phyloP scores from a whole-genome alignment of 805 yeast species.

The Debaryomyces tyrocola region DNA sequence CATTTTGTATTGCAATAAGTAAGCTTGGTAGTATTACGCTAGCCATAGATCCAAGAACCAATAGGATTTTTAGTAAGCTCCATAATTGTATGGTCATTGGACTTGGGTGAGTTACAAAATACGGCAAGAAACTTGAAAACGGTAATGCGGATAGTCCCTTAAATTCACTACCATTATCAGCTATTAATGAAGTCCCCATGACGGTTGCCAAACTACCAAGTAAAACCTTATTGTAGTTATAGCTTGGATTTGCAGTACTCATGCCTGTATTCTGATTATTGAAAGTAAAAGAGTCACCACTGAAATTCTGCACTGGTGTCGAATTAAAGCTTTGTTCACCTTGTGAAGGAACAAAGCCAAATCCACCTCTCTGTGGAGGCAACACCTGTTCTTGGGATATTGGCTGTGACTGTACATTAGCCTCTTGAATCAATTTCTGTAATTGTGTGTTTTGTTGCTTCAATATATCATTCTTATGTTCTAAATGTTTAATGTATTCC shows the following conservation, averaged over 20 bases:
- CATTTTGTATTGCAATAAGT: slow-evolving; percentile 1
- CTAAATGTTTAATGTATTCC: slow-evolving; percentile 75
- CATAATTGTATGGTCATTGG: slow-evolving; percentile 24
- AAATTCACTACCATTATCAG: slow-evolving; percentile 46
- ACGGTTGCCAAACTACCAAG: slow-evolving; percentile 67
- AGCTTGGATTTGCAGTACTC: slow-evolving; percentile 1
- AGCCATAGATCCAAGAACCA: slow-evolving; percentile 20
- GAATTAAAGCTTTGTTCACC: slow-evolving; percentile 15
- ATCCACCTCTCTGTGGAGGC: slow-evolving; percentile 15
- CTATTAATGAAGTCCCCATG: slow-evolving; percentile 60
- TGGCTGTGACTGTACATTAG: slow-evolving; percentile 17
- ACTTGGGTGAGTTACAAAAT: slow-evolving; percentile 16
- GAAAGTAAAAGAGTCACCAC: slow-evolving; percentile 8
- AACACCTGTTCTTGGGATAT: slow-evolving; percentile 10
- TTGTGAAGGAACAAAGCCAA: slow-evolving; percentile 20
- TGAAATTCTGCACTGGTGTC: slow-evolving; percentile 15
- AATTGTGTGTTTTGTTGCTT: slow-evolving; percentile 45
- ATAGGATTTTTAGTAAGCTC: slow-evolving; percentile 19
- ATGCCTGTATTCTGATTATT: background rate
- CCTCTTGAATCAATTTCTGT: slow-evolving; percentile 36
- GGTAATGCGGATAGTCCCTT: slow-evolving; percentile 52
- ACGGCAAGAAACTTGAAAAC: slow-evolving; percentile 19
- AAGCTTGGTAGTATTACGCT: slow-evolving; percentile 14
- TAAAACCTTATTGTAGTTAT: slow-evolving; percentile 44
- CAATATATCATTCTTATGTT: slow-evolving; percentile 54